A percentile compares a stretch with the other conserved stretches of the same genome.
Evolutionary conservation across 1,284 basidiomycete genomes (phyloP).

Genomic region (Omphalotus olearius): DNA sequence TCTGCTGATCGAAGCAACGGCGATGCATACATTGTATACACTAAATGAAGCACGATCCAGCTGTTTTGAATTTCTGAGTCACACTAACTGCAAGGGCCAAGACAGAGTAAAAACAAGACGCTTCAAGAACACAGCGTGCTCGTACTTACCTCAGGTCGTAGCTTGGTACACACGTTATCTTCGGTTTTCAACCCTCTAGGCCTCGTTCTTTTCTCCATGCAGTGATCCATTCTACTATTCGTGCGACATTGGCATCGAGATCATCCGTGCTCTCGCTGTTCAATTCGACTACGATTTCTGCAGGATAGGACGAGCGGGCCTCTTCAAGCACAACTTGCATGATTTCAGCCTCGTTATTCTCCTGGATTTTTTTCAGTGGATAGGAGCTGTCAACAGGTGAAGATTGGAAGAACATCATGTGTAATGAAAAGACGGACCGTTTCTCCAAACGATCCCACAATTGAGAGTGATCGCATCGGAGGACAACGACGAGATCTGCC

Average conservation of each 20-base stretch:
- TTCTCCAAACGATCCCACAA: constrained; percentile 95
- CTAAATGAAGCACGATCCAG: too few species aligned
- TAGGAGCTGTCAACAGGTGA: constrained; percentile 61
- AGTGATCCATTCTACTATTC: constrained; percentile 84
- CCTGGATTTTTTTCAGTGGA: constrained; percentile 90
- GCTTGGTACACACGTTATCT: neutral
- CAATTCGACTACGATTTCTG: constrained; percentile 86
- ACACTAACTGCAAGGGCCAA: too few species aligned
- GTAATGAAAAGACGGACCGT: constrained; percentile 52
- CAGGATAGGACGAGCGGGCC: constrained; percentile 80
- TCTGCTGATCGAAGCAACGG: too few species aligned
- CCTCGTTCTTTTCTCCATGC: constrained; percentile 62
- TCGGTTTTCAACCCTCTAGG: constrained; percentile 4
- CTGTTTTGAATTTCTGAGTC: too few species aligned
- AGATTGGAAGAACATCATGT: neutral
- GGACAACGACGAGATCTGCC: constrained; percentile 95
- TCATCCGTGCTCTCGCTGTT: constrained; percentile 77
- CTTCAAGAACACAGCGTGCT: too few species aligned
- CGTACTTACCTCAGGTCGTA: neutral
- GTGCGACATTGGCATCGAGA: constrained; percentile 81
- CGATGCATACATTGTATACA: too few species aligned
- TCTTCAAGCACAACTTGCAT: constrained; percentile 93
- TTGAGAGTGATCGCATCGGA: constrained; percentile 84
- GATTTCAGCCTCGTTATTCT: constrained; percentile 98
- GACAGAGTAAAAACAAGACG: too few species aligned